Percentiles rank a stretch among this genome's conserved stretches.
Conservation (phyloP, 305 asterid genomes). For the Fraxinus albicans region DNA sequence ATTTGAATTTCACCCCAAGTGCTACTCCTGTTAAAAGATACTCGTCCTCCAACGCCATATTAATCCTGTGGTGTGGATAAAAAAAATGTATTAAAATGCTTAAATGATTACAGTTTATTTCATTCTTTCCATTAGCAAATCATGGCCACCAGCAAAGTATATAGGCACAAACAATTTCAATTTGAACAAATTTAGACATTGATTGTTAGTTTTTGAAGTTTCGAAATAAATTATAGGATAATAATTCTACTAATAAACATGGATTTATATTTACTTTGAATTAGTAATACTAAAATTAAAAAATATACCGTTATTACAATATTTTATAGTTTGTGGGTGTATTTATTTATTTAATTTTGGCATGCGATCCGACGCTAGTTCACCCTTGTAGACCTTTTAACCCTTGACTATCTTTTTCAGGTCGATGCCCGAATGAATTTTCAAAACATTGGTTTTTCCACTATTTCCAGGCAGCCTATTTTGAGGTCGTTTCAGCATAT, state of each 20-base stretch:
- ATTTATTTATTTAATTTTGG: background rate
- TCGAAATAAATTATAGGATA: background rate
- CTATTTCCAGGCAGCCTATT: background rate
- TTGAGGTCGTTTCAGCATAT: background rate
- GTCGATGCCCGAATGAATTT: background rate
- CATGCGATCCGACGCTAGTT: background rate
- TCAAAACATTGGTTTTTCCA: background rate
- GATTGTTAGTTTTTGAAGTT: background rate
- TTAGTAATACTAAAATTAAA: background rate
- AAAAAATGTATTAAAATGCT: background rate
- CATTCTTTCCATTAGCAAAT: background rate
- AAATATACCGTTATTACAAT: background rate
- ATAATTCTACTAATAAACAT: background rate
- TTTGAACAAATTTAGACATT: background rate
- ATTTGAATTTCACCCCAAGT: background rate
- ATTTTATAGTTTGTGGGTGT: background rate
- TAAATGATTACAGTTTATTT: background rate
- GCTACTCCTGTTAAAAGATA: background rate
- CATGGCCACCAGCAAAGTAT: background rate
- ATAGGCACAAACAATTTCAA: background rate
- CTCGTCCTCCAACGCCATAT: background rate
- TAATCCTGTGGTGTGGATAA: background rate
- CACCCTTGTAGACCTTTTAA: background rate
- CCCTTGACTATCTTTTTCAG: background rate
- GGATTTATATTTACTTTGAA: background rate